Evolutionary conservation across 441 rosid genomes (phyloP).

Genomic region (Populus hybrid): DNA sequence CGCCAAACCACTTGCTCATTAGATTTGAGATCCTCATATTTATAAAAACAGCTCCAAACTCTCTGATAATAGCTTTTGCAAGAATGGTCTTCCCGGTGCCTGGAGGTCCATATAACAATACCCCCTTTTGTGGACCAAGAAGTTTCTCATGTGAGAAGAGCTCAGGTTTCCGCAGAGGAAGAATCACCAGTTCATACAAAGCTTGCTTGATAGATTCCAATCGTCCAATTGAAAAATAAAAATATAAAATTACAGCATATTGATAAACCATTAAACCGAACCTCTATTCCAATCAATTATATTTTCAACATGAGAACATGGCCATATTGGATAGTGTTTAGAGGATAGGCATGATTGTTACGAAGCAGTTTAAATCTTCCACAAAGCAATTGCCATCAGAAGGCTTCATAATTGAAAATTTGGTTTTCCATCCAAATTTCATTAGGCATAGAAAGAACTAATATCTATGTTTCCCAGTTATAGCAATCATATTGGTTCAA

Average conservation of each 20-base stretch:
- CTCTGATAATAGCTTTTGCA: conserved; percentile 94
- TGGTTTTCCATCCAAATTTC: not conserved
- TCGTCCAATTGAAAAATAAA: conserved; percentile 71
- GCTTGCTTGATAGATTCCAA: conserved; percentile 67
- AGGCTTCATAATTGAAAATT: not conserved
- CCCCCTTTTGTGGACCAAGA: conserved; percentile 95
- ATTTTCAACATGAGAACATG: too few species aligned
- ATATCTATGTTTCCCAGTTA: not conserved
- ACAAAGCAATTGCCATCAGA: not conserved
- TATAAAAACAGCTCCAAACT: conserved; percentile 90
- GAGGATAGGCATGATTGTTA: too few species aligned
- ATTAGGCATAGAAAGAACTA: not conserved
- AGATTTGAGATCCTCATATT: conserved; percentile 21
- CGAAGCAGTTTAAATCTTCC: too few species aligned
- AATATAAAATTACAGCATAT: not conserved
- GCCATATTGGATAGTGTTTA: too few species aligned
- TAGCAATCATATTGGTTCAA: not conserved
- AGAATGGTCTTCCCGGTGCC: conserved; percentile 99
- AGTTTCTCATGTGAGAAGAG: conserved; percentile 84
- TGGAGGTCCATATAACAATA: conserved; percentile 88
- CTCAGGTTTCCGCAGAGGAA: conserved; percentile 83
- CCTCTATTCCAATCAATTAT: too few species aligned
- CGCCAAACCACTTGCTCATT: too few species aligned
- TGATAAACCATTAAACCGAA: too few species aligned
- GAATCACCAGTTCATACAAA: conserved; percentile 81